Base-by-base conservation (phyloP, 768 basidiomycete species). In the Crucibulum laeve region DNA sequence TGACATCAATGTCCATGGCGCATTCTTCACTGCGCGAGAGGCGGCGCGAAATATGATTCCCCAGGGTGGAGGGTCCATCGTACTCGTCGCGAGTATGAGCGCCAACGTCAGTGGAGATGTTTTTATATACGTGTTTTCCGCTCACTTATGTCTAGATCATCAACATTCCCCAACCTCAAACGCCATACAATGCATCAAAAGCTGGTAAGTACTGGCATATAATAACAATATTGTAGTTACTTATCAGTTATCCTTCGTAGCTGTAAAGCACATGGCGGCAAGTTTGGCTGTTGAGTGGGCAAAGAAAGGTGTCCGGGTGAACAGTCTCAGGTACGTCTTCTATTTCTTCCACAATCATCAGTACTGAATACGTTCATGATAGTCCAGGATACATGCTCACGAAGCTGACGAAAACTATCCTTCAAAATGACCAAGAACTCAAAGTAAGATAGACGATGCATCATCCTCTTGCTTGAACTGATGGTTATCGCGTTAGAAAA, bases 261-360 rank as follows among this genome's bases (percentile, higher is more conserved):
- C 93, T 38, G 93, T 97, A 25, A 85, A 87, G 53, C 94, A 97
- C 57, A 90, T 97, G 90, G 91, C 91, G 10, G 72, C 88, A 1
- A 90, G 86, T 52, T 73, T 97, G 25, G 94, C 87, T 1, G 91
- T 97, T 19, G 95, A 98, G 67, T 97, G 94, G 93, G 95, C 95
- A 0, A 87, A 84, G 61, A 80, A 84, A 51, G 83, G 83, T 37
- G 83, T 94, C 46, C 80, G 92, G 42, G 92, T 95, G 44, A 95
- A 95, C 62, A 70, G 82, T 41, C 58, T 89, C 37, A 88, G 84
- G 85, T 82, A 49, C 41, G 62, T 47, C 3, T 19, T n/a, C n/a
- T 14, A 10, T 37, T 19, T 37, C 35, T 37, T 3, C 18, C 5
- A 37, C 35, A 37, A 19, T 10, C 11, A 21, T n/a, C 35, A n/a